Evolutionary conservation across 805 yeast species (phyloP).

Genomic region (Phaffomyces thermotolerans): DNA sequence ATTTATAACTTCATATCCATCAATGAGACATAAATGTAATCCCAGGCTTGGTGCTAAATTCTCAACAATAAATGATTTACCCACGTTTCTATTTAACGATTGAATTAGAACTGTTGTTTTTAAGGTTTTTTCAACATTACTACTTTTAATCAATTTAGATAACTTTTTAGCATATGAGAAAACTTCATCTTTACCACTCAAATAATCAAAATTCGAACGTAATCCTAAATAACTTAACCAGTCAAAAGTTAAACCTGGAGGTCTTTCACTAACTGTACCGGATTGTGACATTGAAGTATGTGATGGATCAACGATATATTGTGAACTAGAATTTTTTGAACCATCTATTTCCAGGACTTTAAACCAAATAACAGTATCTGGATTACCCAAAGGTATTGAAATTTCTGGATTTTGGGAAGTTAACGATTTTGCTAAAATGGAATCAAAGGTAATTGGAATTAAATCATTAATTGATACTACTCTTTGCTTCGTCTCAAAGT

Average conservation of each 20-base stretch:
- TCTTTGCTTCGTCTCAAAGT: constrained; percentile 52
- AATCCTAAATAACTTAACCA: constrained; percentile 45
- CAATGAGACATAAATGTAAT: constrained; percentile 56
- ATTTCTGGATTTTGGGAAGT: constrained; percentile 10
- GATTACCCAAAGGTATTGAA: constrained; percentile 45
- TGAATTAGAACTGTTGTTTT: constrained; percentile 59
- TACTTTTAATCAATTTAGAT: constrained; percentile 47
- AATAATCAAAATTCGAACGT: constrained; percentile 33
- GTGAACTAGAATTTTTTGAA: constrained; percentile 22
- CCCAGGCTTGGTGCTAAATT: constrained; percentile 55
- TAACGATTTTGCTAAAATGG: constrained; percentile 48
- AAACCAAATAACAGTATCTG: constrained; percentile 83
- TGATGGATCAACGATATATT: constrained; percentile 57
- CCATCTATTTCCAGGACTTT: constrained; percentile 47
- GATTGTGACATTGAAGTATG: constrained; percentile 62
- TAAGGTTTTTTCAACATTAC: constrained; percentile 33
- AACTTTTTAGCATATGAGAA: constrained; percentile 47
- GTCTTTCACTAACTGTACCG: constrained; percentile 43
- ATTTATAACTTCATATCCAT: constrained; percentile 58
- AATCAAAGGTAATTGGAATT: constrained; percentile 73
- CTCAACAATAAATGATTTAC: constrained; percentile 61
- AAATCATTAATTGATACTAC: constrained; percentile 59
- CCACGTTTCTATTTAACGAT: constrained; percentile 70
- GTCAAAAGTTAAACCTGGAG: constrained; percentile 20
- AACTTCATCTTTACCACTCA: constrained; percentile 15